phyloP scores from a whole-genome alignment of 768 basidiomycete species.

The Auricularia sp. region DNA sequence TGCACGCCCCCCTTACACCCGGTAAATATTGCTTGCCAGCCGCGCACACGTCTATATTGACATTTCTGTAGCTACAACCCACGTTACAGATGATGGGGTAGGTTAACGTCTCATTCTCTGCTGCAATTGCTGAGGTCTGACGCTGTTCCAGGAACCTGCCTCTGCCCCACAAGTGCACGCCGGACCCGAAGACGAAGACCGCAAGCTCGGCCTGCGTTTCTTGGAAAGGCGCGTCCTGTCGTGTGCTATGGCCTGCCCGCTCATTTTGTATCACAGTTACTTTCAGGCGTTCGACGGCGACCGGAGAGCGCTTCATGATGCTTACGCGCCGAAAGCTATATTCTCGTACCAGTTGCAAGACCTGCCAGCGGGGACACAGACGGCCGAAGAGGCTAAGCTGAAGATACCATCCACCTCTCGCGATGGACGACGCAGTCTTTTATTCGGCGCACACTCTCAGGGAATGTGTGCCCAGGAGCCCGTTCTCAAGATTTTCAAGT shows the following conservation, averaged over 20 bases:
- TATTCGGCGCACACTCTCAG: neutral
- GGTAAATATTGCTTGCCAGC: too few species aligned
- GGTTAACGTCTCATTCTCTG: too few species aligned
- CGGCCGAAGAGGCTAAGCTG: neutral
- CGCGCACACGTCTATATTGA: too few species aligned
- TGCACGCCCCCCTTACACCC: too few species aligned
- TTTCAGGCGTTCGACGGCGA: neutral
- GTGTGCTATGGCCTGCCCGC: neutral
- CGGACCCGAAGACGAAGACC: too few species aligned
- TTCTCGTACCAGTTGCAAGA: neutral
- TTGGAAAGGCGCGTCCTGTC: neutral
- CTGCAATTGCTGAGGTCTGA: too few species aligned
- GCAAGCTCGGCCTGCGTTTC: too few species aligned
- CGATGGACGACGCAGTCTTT: neutral
- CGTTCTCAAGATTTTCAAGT: neutral
- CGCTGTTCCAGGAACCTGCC: too few species aligned
- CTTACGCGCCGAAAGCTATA: neutral
- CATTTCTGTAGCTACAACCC: too few species aligned
- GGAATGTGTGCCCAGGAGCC: neutral
- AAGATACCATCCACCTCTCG: neutral
- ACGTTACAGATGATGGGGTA: too few species aligned
- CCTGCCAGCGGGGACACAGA: neutral
- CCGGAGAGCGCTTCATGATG: neutral
- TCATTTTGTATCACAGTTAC: neutral
- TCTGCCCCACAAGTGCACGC: too few species aligned